These are phyloP conservation scores for Globisporangium polare DNA, from an alignment of 352 stramenopile genomes.

Conservation along the genomic window DNA sequence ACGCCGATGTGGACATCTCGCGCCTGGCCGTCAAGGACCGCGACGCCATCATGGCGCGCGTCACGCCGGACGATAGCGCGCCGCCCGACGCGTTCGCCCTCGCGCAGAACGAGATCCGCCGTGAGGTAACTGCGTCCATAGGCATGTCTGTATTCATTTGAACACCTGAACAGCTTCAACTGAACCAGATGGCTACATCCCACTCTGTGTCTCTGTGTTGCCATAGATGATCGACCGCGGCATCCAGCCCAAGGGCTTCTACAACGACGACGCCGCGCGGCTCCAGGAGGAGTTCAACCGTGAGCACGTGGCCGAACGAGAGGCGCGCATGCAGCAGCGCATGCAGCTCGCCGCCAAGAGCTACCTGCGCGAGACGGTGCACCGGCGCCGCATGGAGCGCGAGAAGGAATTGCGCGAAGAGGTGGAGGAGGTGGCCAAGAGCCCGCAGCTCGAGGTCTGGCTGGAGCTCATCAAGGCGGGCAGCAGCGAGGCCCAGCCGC, in stretches of 20 bases:
- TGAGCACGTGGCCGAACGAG: constrained; percentile 60
- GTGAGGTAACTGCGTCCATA: constrained; percentile 34
- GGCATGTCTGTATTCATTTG: not conserved
- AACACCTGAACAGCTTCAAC: not conserved
- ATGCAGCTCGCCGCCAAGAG: constrained; percentile 66
- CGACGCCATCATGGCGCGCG: constrained; percentile 65
- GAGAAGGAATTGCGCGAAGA: constrained; percentile 73
- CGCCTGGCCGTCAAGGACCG: constrained; percentile 52
- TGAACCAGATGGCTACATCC: not conserved
- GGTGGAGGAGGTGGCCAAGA: constrained; percentile 61
- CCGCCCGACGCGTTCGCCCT: constrained; percentile 68
- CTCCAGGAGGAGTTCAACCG: constrained; percentile 79
- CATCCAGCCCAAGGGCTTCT: constrained; percentile 82
- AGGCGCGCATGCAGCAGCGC: constrained; percentile 61
- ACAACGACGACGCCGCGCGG: constrained; percentile 78
- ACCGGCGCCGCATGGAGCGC: constrained; percentile 58
- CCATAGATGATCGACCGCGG: constrained; percentile 74
- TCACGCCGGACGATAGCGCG: constrained; percentile 61
- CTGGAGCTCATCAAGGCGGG: constrained; percentile 44
- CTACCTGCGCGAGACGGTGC: constrained; percentile 73
- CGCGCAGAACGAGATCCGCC: constrained; percentile 78
- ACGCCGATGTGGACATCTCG: constrained; percentile 63
- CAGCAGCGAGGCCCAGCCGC: constrained; percentile 38
- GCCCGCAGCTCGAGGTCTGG: constrained; percentile 73
- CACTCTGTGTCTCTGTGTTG: not conserved